Percentiles rank a stretch among this genome's conserved stretches.
phyloP scores from a whole-genome alignment of 257 asterid genomes.

The Fraxinus anomala region DNA sequence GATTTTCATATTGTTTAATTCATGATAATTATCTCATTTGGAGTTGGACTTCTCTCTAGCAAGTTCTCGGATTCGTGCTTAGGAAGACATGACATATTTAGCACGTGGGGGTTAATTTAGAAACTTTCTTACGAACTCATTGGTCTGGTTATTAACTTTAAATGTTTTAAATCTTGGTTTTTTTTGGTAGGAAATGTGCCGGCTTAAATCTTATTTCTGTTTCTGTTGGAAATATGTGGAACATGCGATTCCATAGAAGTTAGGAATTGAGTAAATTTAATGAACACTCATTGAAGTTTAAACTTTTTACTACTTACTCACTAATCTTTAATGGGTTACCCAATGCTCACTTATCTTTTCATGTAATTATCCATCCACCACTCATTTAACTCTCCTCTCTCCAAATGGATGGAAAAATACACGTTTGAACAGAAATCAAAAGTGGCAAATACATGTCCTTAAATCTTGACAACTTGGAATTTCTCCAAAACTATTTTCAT shows the following conservation, averaged over 20 bases:
- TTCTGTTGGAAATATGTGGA: background rate
- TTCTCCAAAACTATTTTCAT: too few relatives aligned
- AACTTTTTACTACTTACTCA: too few relatives aligned
- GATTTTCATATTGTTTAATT: background rate
- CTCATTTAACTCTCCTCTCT: too few relatives aligned
- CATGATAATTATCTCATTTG: background rate
- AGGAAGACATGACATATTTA: background rate
- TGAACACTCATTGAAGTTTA: too few relatives aligned
- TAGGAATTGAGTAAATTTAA: background rate
- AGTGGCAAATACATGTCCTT: too few relatives aligned
- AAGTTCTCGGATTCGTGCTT: background rate
- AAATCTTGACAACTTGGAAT: too few relatives aligned
- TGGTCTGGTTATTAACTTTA: background rate
- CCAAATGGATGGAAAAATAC: too few relatives aligned
- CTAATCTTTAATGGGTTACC: too few relatives aligned
- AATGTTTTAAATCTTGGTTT: background rate
- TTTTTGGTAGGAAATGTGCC: background rate
- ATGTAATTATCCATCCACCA: too few relatives aligned
- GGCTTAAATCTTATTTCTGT: conserved; percentile 2
- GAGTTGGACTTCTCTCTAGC: background rate
- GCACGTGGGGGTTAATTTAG: background rate
- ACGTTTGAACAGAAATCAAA: too few relatives aligned
- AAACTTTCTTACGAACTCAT: background rate
- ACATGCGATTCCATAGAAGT: background rate
- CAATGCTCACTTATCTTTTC: too few relatives aligned